phyloP scores from a whole-genome alignment of 2,329 filamentous ascomycete genomes.

The Arachnomyces sp. region DNA sequence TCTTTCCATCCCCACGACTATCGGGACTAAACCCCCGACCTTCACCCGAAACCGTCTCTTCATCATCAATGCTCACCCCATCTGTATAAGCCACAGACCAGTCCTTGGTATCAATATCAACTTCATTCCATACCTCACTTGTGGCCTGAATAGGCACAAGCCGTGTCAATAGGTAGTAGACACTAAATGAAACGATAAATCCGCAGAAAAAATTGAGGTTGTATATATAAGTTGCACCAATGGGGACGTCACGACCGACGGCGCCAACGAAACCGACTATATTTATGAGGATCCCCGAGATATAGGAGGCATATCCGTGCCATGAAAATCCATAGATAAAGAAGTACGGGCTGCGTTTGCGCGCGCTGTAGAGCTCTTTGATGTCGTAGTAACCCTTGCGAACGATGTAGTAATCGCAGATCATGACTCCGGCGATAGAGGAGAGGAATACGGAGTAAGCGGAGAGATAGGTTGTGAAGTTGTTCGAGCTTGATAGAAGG shows the following conservation, averaged over 20 bases:
- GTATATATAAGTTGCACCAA: slow-evolving; percentile 77
- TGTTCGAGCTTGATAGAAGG: slow-evolving; percentile 65
- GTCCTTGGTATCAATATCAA: slow-evolving; percentile 39
- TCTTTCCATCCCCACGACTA: too few relatives aligned
- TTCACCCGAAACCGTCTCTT: not conserved
- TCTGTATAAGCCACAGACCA: slow-evolving; percentile 26
- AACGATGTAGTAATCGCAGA: slow-evolving; percentile 80
- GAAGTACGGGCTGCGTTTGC: slow-evolving; percentile 57
- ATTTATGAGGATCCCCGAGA: slow-evolving; percentile 78
- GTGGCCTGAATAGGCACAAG: slow-evolving; percentile 66
- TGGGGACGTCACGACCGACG: slow-evolving; percentile 63
- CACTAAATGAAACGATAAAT: slow-evolving; percentile 58
- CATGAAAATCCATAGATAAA: slow-evolving; percentile 68
- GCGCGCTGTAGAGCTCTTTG: slow-evolving; percentile 69
- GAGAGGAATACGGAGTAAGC: slow-evolving; percentile 92
- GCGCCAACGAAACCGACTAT: slow-evolving; percentile 86
- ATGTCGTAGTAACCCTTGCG: slow-evolving; percentile 74
- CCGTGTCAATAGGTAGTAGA: slow-evolving; percentile 65
- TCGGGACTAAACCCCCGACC: too few relatives aligned
- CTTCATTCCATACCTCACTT: slow-evolving; percentile 70
- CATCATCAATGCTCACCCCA: slow-evolving; percentile 22
- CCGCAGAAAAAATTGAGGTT: slow-evolving; percentile 86
- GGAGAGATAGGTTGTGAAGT: slow-evolving; percentile 85
- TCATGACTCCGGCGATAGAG: slow-evolving; percentile 85
- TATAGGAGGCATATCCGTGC: slow-evolving; percentile 76